Conservation (phyloP, 495 filamentous ascomycete species). For the Trichocladium antarcticum region DNA sequence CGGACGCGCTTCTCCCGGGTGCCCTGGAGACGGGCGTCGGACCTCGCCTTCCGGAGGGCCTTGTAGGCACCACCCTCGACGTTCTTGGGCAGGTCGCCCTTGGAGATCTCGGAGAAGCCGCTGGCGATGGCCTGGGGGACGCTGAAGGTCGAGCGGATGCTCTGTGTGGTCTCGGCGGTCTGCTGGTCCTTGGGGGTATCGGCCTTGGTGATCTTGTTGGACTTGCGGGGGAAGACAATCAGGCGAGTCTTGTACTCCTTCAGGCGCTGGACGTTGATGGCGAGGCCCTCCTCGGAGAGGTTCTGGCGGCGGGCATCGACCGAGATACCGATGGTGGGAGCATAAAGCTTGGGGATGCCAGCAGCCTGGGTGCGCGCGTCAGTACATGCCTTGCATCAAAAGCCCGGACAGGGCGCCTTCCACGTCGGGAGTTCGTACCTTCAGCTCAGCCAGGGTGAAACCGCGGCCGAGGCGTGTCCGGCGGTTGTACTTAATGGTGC, state of each 20-base stretch:
- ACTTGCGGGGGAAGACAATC: conserved; percentile 95
- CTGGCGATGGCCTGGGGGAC: conserved; percentile 51
- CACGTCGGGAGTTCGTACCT: conserved; percentile 49
- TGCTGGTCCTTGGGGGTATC: conserved; percentile 84
- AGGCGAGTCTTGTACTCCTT: conserved; percentile 89
- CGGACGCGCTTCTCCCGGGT: conserved; percentile 84
- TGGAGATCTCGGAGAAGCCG: conserved; percentile 67
- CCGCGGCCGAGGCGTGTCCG: conserved; percentile 92
- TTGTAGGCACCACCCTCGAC: conserved; percentile 73
- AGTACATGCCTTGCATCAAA: background rate
- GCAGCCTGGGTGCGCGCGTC: conserved; percentile 57
- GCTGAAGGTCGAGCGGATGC: conserved; percentile 50
- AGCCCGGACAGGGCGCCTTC: background rate
- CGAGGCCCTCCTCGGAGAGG: conserved; percentile 85
- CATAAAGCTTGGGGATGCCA: conserved; percentile 87
- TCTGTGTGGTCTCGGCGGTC: conserved; percentile 51
- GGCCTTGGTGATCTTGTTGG: conserved; percentile 78
- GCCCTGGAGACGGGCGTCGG: conserved; percentile 70
- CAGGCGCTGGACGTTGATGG: conserved; percentile 88
- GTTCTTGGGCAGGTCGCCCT: conserved; percentile 62
- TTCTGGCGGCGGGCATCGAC: conserved; percentile 95
- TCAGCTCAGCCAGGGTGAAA: conserved; percentile 92
- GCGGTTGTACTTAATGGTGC: conserved; percentile 87
- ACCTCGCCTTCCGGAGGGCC: conserved; percentile 73
- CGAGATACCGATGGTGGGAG: conserved; percentile 88